phyloP scores from a whole-genome alignment of 257 asterid genomes.

The Solanum piurae region DNA sequence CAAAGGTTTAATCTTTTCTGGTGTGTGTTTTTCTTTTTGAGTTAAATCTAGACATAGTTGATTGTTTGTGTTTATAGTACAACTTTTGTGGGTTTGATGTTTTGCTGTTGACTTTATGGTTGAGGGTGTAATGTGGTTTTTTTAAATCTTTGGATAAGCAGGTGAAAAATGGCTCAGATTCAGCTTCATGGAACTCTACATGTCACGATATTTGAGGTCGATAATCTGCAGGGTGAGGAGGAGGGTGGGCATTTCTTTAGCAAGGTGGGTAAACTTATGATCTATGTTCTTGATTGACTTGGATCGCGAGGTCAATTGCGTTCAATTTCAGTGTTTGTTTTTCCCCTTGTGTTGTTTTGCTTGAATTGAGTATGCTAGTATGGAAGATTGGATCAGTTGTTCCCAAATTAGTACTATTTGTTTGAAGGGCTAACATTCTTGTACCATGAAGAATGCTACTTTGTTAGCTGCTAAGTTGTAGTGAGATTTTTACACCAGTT shows the following conservation, averaged over 20 bases:
- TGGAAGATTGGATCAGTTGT: not conserved
- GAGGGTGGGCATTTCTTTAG: conserved; percentile 19
- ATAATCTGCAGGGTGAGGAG: conserved; percentile 9
- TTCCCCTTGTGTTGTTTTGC: not conserved
- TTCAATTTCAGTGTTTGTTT: not conserved
- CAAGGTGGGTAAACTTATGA: conserved; percentile 10
- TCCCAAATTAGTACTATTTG: not conserved
- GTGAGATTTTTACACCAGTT: not conserved
- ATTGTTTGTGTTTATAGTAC: not conserved
- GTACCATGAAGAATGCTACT: not conserved
- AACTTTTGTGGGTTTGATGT: not conserved
- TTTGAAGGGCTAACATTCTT: not conserved
- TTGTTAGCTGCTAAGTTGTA: not conserved
- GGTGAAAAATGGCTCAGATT: conserved; percentile 27
- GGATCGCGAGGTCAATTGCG: not conserved
- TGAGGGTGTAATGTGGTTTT: not conserved
- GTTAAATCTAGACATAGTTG: not conserved
- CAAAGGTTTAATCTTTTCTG: not conserved
- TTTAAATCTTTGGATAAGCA: not conserved
- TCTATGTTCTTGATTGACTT: not conserved
- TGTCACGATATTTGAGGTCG: conserved; percentile 35
- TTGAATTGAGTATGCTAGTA: not conserved
- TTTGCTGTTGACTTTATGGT: not conserved
- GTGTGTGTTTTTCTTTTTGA: not conserved
- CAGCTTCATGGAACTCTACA: conserved; percentile 40